phyloP scores from a whole-genome alignment of 2,329 filamentous ascomycete genomes.

The Pseudogymnoascus sp. region DNA sequence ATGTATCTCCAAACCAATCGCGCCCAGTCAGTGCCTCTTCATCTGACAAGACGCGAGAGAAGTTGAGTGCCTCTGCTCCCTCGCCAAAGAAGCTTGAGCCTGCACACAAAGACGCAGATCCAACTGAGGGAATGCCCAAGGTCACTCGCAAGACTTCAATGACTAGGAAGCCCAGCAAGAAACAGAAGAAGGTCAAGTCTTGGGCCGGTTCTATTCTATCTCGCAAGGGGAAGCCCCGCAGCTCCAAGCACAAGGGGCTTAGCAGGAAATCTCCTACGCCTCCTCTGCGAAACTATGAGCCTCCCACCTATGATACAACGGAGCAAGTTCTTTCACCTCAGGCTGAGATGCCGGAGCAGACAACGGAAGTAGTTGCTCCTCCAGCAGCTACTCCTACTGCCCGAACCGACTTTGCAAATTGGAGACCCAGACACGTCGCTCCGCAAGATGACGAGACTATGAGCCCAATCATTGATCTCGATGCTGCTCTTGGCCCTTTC shows the following conservation, averaged over 20 bases:
- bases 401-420: conserved; percentile 26
- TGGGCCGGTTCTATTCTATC: conserved; percentile 46
- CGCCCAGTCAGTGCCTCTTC: conserved; percentile 37
- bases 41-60: conserved; percentile 33
- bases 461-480: conserved; percentile 83
- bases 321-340: conserved; percentile 12
- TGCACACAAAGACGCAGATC: conserved; percentile 16
- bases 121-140: conserved; percentile 15
- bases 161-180: conserved; percentile 35
- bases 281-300: conserved; percentile 28
- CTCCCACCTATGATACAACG: conserved; percentile 18
- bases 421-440: conserved; percentile 33
- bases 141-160: conserved; percentile 22
- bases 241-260: conserved; percentile 33
- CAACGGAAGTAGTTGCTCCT: conserved; percentile 21
- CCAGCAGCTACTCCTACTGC: conserved; percentile 3
- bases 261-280: conserved; percentile 37
- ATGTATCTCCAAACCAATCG: conserved; percentile 40
- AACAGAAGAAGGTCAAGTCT: conserved; percentile 67
- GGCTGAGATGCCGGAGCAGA: conserved; percentile 14
- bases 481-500: conserved; percentile 87
- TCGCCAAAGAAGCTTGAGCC: conserved; percentile 10
- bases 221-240: conserved; percentile 39
- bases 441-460: conserved; percentile 54
- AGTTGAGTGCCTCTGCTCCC: conserved; percentile 15